These are phyloP conservation scores for Stylonectria norvegica DNA, from an alignment of 2,329 filamentous ascomycete genomes.

Conservation along the genomic window DNA sequence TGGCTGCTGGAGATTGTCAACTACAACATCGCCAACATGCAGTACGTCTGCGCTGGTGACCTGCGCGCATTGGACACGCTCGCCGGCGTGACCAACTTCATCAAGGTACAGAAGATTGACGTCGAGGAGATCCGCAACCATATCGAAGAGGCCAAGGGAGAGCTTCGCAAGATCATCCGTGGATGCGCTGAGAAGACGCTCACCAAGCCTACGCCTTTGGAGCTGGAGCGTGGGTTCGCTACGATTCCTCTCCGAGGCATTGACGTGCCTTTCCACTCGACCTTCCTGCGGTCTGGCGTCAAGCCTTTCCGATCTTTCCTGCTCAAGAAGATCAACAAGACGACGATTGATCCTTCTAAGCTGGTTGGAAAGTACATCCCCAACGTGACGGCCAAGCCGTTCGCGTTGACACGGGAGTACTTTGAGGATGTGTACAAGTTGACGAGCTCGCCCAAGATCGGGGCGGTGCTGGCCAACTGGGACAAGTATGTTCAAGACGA, in stretches of 20 bases:
- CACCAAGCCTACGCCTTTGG: slow-evolving; percentile 81
- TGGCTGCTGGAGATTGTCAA: slow-evolving; percentile 99
- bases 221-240: slow-evolving; percentile 91
- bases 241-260: slow-evolving; percentile 97
- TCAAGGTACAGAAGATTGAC: slow-evolving; percentile 96
- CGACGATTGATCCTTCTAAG: slow-evolving; percentile 94
- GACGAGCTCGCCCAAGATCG: slow-evolving; percentile 79
- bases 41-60: slow-evolving; percentile 70
- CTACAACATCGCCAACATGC: slow-evolving; percentile 78
- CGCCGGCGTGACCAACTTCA: slow-evolving; percentile 83
- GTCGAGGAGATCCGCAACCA: slow-evolving; percentile 89
- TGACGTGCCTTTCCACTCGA: slow-evolving; percentile 98
- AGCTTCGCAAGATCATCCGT: slow-evolving; percentile 86
- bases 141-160: slow-evolving; percentile 86
- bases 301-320: slow-evolving; percentile 98
- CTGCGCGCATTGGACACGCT: slow-evolving; percentile 68
- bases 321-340: slow-evolving; percentile 99
- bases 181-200: slow-evolving; percentile 84
- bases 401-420: slow-evolving; percentile 96
- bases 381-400: slow-evolving; percentile 94
- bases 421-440: slow-evolving; percentile 97
- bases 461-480: slow-evolving; percentile 81
- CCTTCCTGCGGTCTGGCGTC: slow-evolving; percentile 94
- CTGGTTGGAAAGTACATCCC: slow-evolving; percentile 98
- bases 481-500: slow-evolving; percentile 64